Conservation (phyloP, 169 alveolate species). For the Amoebophrya sp. region DNA sequence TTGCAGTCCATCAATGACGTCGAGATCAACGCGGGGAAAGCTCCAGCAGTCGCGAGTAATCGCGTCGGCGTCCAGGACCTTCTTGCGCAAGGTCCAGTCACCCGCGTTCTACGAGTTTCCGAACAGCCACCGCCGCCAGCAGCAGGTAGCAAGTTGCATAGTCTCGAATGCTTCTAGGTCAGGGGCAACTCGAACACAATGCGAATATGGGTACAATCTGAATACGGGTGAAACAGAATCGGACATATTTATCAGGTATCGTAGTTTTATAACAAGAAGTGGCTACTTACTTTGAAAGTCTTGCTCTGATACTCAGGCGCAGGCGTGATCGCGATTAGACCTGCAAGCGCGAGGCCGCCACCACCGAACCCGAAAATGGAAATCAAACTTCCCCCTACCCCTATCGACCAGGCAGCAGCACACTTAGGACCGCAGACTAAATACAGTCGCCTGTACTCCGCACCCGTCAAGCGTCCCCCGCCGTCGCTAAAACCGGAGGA, state of each 20-base stretch:
- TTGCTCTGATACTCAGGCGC: too few relatives aligned
- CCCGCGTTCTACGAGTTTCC: background rate
- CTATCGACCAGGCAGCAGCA: background rate
- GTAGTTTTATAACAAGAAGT: too few relatives aligned
- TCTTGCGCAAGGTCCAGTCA: background rate
- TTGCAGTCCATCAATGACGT: background rate
- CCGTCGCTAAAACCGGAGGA: background rate
- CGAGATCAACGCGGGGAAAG: background rate
- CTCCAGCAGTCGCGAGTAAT: background rate
- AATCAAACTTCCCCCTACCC: background rate
- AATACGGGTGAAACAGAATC: too few relatives aligned
- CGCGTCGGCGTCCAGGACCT: background rate
- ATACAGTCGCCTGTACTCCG: background rate
- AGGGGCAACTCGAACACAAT: background rate
- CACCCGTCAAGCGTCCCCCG: background rate
- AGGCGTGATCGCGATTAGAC: background rate
- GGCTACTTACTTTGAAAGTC: too few relatives aligned
- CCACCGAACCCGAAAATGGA: background rate
- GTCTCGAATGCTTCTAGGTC: too few relatives aligned
- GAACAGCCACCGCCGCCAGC: background rate
- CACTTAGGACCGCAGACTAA: too few relatives aligned
- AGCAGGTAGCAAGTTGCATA: too few relatives aligned
- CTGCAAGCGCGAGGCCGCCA: background rate
- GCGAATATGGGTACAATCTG: too few relatives aligned
- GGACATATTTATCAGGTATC: too few relatives aligned